phyloP scores from a whole-genome alignment of 129 eudicot species.

The Artemisia annua region DNA sequence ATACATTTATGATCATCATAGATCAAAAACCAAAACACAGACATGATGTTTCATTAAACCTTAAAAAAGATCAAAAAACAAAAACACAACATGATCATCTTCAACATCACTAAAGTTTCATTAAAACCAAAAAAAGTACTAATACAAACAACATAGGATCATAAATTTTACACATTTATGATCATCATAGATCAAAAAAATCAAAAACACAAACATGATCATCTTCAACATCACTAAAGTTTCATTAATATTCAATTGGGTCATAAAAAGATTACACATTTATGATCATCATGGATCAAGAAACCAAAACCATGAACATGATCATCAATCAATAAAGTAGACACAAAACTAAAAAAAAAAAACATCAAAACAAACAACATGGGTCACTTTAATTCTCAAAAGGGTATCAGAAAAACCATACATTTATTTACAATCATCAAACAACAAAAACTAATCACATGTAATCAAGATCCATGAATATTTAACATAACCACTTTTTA shows the following conservation, averaged over 20 bases:
- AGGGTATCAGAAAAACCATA: conserved; percentile 28
- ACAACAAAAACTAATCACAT: conserved; percentile 43
- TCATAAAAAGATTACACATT: conserved; percentile 44
- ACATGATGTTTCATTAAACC: no score
- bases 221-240: no score
- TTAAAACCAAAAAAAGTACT: no score
- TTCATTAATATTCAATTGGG: conserved; percentile 22
- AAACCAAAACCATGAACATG: conserved; percentile 44
- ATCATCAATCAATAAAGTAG: no score
- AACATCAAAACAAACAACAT: conserved; percentile 6
- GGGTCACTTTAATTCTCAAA: conserved; percentile 22
- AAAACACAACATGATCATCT: conserved; percentile 38
- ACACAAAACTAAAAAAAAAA: no score
- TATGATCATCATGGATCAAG: conserved; percentile 47
- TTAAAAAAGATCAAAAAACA: conserved; percentile 10
- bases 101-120: no score
- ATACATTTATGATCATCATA: no score
- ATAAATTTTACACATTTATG: no score
- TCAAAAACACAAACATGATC: no score
- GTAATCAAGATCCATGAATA: conserved; percentile 53
- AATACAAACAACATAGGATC: no score
- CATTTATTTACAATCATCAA: conserved; percentile 59
- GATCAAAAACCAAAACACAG: no score
- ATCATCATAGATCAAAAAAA: no score
- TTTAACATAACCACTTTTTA: conserved; percentile 25